These are phyloP conservation scores for Ceratobasidium sp. DNA, from an alignment of 1,284 basidiomycete genomes.

Conservation along the genomic window DNA sequence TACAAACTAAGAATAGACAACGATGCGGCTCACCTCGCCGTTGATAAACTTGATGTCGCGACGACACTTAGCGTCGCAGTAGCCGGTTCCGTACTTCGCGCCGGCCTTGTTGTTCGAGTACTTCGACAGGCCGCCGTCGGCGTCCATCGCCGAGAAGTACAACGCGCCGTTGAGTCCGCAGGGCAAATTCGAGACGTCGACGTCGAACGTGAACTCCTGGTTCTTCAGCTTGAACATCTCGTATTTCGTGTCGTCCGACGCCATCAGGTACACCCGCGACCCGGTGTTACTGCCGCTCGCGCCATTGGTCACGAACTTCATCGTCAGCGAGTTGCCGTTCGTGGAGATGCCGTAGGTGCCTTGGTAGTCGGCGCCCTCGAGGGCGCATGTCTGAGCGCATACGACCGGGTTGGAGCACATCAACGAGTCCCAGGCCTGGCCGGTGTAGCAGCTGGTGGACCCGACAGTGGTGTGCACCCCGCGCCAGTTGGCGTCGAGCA, in stretches of 20 bases:
- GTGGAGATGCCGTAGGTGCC: constrained; percentile 56
- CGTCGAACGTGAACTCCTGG: constrained; percentile 72
- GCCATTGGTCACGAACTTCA: constrained; percentile 31
- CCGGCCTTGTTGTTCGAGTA: too few species aligned
- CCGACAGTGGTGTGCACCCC: too few species aligned
- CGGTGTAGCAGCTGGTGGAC: constrained; percentile 66
- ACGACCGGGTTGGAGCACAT: constrained; percentile 65
- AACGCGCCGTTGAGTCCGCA: constrained; percentile 72
- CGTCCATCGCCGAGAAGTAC: too few species aligned
- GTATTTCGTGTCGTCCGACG: constrained; percentile 59
- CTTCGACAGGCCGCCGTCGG: too few species aligned
- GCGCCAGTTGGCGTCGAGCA: too few species aligned
- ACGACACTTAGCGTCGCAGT: too few species aligned
- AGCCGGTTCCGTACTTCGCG: too few species aligned
- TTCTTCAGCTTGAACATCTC: constrained; percentile 68
- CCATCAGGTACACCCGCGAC: constrained; percentile 70
- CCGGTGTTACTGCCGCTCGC: constrained; percentile 79
- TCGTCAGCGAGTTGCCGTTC: constrained; percentile 11
- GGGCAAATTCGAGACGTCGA: constrained; percentile 69
- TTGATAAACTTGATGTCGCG: too few species aligned
- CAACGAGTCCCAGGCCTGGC: constrained; percentile 53
- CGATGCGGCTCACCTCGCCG: constrained; percentile 49
- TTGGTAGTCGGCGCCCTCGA: constrained; percentile 70
- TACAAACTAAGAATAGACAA: constrained; percentile 66
- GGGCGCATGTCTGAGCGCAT: constrained; percentile 67